Percentiles rank a stretch among this genome's conserved stretches.
Conservation (phyloP, 441 rosid species). For the Isatis lusitanica region DNA sequence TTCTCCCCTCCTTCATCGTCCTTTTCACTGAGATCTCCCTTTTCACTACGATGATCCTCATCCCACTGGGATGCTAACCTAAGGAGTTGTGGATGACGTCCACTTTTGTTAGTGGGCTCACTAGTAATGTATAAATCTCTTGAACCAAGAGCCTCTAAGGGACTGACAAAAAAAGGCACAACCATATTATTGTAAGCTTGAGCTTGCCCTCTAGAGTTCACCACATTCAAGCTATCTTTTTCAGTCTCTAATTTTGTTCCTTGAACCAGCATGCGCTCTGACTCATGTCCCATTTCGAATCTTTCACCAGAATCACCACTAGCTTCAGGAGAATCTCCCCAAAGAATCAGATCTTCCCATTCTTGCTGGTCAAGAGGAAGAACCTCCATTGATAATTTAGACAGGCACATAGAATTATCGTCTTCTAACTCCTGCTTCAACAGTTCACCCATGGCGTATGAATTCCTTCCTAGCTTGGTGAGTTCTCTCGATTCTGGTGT, state of each 20-base stretch:
- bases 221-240: slow-evolving; percentile 37
- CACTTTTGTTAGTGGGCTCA: slow-evolving; percentile 38
- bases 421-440: slow-evolving; percentile 51
- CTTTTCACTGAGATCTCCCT: slow-evolving; percentile 25
- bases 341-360: slow-evolving; percentile 87
- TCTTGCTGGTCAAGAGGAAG: slow-evolving; percentile 87
- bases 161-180: slow-evolving; percentile 44
- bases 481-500: slow-evolving; percentile 38
- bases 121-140: slow-evolving; percentile 36
- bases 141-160: slow-evolving; percentile 59
- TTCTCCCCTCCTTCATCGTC: slow-evolving; percentile 42
- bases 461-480: slow-evolving; percentile 45
- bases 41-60: slow-evolving; percentile 45
- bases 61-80: slow-evolving; percentile 69
- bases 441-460: slow-evolving; percentile 65
- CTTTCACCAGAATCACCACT: slow-evolving; percentile 50
- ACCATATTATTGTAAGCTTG: slow-evolving; percentile 42
- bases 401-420: slow-evolving; percentile 53
- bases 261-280: slow-evolving; percentile 38
- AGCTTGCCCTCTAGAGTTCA: slow-evolving; percentile 34
- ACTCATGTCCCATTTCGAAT: slow-evolving; percentile 46
- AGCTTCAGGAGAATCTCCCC: slow-evolving; percentile 69
- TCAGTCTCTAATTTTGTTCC: slow-evolving; percentile 41
- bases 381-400: slow-evolving; percentile 48
- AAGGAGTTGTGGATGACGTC: slow-evolving; percentile 87